phyloP scores from a whole-genome alignment of 306 rosid genomes.

The Abrus precatorius region DNA sequence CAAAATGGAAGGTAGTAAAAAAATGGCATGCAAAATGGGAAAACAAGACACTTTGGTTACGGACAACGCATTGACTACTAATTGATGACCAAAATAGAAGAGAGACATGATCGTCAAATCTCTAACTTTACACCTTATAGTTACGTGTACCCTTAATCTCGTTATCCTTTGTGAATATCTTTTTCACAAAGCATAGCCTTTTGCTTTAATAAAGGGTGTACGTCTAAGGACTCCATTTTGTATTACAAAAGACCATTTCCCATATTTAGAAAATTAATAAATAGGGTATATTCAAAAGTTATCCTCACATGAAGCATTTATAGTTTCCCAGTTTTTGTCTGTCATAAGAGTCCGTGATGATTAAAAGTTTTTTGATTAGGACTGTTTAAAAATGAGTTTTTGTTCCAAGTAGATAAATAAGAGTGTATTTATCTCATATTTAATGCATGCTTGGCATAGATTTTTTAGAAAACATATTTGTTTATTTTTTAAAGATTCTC shows the following conservation, averaged over 20 bases:
- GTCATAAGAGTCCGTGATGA: neutral
- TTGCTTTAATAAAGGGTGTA: slow-evolving; percentile 51
- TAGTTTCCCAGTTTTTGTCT: neutral
- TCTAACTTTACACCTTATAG: slow-evolving; percentile 68
- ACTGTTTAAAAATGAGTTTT: neutral
- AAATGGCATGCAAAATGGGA: slow-evolving; percentile 42
- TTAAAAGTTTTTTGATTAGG: neutral
- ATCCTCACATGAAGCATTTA: neutral
- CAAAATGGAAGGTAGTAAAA: slow-evolving; percentile 40
- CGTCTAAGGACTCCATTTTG: slow-evolving; percentile 36
- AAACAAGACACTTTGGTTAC: slow-evolving; percentile 29
- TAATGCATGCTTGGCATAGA: neutral
- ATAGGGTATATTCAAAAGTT: neutral
- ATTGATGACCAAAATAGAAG: slow-evolving; percentile 49
- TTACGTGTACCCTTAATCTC: slow-evolving; percentile 60
- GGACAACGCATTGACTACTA: slow-evolving; percentile 52
- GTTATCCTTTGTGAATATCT: slow-evolving; percentile 38
- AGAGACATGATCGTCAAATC: slow-evolving; percentile 47
- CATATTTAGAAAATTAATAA: neutral
- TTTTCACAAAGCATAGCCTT: slow-evolving; percentile 43
- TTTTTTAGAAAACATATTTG: no score
- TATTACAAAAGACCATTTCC: slow-evolving; percentile 47
- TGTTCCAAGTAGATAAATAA: neutral
- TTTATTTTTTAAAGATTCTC: no score
- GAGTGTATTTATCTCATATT: neutral